These are phyloP conservation scores for Neopestalotiopsis rosae DNA, from an alignment of 2,329 filamentous ascomycete genomes.

Conservation along the genomic window DNA sequence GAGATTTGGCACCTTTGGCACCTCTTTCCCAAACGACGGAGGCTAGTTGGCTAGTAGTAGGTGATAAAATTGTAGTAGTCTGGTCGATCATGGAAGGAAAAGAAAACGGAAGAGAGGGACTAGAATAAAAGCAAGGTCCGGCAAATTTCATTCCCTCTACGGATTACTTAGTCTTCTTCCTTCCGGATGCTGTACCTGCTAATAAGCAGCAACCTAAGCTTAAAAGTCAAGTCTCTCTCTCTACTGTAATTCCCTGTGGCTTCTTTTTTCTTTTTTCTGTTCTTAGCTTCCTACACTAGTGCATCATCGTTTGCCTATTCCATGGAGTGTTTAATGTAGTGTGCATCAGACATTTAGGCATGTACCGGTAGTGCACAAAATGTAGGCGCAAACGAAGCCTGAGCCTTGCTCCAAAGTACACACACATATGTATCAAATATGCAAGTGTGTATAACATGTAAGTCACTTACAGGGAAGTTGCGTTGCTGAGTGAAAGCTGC, in stretches of 20 bases:
- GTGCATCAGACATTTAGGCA: no score
- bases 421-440: background rate
- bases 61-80: background rate
- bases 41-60: background rate
- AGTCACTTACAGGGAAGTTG: background rate
- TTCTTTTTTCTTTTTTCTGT: background rate
- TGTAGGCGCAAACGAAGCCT: no score
- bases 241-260: background rate
- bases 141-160: background rate
- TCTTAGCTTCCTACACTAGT: background rate
- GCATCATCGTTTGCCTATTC: background rate
- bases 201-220: no score
- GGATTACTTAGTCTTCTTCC: background rate
- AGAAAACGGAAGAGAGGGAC: background rate
- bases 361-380: no score
- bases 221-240: no score
- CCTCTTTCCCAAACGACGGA: background rate
- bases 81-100: background rate
- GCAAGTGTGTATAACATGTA: background rate
- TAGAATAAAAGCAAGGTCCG: background rate
- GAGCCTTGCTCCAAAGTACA: background rate
- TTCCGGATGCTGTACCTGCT: background rate
- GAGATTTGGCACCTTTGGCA: background rate
- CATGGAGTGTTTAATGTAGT: no score
- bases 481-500: background rate